phyloP scores from a whole-genome alignment of 2,329 filamentous ascomycete species.

The Dryadomyces quercivorus region DNA sequence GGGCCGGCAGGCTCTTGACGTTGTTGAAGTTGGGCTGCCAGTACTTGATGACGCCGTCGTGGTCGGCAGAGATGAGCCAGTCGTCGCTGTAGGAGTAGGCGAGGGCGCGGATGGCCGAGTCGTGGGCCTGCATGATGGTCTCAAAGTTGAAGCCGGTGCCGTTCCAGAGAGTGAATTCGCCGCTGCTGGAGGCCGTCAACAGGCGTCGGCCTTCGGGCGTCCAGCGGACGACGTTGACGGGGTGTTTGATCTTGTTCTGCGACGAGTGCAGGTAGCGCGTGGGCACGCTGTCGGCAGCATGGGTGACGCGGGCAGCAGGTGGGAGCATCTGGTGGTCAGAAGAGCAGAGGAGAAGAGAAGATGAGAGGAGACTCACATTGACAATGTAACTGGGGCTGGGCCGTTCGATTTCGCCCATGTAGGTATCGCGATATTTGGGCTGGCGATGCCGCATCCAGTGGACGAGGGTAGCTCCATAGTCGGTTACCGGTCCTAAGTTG shows the following conservation, averaged over 20 bases:
- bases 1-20: constrained; percentile 85
- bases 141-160: constrained; percentile 99
- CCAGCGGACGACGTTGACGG: constrained; percentile 94
- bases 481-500: constrained; percentile 67
- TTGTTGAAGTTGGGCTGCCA: constrained; percentile 99
- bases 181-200: constrained; percentile 87
- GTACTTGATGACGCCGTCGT: constrained; percentile 93
- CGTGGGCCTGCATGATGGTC: constrained; percentile 97
- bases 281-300: constrained; percentile 75
- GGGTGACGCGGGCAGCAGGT: constrained; percentile 61
- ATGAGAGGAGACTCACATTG: constrained; percentile 42
- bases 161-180: constrained; percentile 98
- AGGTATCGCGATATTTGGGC: constrained; percentile 60
- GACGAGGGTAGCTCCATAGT: constrained; percentile 80
- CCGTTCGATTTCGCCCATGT: constrained; percentile 65
- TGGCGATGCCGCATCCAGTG: constrained; percentile 83
- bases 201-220: constrained; percentile 88
- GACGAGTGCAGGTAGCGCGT: constrained; percentile 97
- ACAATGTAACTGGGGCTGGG: constrained; percentile 84
- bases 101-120: constrained; percentile 70
- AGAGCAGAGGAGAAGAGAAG: neutral
- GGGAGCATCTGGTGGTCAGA: constrained; percentile 59
- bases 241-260: constrained; percentile 94
- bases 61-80: constrained; percentile 91
- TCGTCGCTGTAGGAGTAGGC: constrained; percentile 92